phyloP scores from a whole-genome alignment of 805 yeast species.

The Wickerhamiella azymoides region DNA sequence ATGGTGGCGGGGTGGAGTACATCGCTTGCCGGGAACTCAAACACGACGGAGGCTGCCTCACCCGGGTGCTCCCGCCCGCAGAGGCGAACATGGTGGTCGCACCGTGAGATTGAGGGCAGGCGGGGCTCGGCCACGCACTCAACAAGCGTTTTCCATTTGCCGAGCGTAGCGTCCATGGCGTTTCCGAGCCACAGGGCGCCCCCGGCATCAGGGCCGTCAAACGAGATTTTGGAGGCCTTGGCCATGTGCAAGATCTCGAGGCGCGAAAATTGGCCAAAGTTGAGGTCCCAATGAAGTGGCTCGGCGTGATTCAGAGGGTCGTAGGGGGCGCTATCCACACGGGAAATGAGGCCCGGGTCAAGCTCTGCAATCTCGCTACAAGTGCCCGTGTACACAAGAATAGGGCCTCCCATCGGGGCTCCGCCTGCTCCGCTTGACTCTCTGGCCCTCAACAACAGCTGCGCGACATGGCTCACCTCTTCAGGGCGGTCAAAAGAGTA shows the following conservation, averaged over 20 bases:
- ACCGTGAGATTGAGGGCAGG: conserved; percentile 14
- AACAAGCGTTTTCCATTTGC: conserved; percentile 25
- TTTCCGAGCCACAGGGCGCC: conserved; percentile 70
- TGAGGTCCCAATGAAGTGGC: conserved; percentile 25
- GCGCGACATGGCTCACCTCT: conserved; percentile 6
- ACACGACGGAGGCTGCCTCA: too few species aligned
- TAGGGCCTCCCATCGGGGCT: too few species aligned
- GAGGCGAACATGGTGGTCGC: conserved; percentile 18
- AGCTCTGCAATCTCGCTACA: conserved; percentile 1
- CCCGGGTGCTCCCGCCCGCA: conserved; percentile 9
- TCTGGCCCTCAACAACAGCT: conserved; percentile 7
- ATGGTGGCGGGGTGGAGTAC: conserved; percentile 33
- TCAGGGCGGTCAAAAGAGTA: conserved; percentile 39
- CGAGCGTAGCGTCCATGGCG: conserved; percentile 38
- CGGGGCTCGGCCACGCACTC: conserved; percentile 24
- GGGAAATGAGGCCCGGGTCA: conserved; percentile 18
- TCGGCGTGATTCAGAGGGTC: conserved; percentile 14
- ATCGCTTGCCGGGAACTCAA: conserved; percentile 11
- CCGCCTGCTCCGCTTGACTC: conserved; percentile 10
- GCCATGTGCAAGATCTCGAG: conserved; percentile 79
- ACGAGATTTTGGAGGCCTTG: conserved; percentile 45
- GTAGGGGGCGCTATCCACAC: conserved; percentile 13
- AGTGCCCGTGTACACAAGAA: conserved; percentile 11
- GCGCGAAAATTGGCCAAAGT: conserved; percentile 57
- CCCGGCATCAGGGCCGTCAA: too few species aligned